Base-by-base conservation (phyloP, 306 rosid species). In the Vachellia collinsii region DNA sequence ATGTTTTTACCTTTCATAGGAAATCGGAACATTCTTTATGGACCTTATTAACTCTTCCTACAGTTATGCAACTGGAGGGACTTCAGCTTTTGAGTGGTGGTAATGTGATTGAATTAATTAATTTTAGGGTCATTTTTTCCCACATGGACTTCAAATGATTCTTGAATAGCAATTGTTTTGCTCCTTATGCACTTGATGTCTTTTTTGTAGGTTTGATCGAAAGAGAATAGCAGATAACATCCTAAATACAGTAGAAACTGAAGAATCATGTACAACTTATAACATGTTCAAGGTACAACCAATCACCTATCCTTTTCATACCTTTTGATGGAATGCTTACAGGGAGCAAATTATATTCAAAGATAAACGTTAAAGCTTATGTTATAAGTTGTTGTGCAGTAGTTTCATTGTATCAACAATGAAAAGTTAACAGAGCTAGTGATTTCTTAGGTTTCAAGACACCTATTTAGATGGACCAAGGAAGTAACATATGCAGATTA, bases 61-160 rank as follows among this genome's bases (percentile, higher is more conserved):
- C 73, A 88, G 87, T 84, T 94, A 91, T 84, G 99, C 99, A 82
- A 94, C 97, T 4, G 99, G 99, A 88, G 99, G 99, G 85, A 88
- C 99, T 75, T 94, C 99, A 41, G 89, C 78, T 77, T 0, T n/a
- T 1, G 97, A 94, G 78, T 86, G 86, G 88, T 94, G 99, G 99
- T 94, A 94, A 41, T n/a, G 29, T 39, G 82, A 76, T 74, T 17
- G 8, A 43, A 38, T 13, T 78, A 74, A 74, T 75, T 81, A 59
- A 59, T 1, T 56, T 44, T 17, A 38, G 41, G 58, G 47, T 77
- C 41, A 13, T 7, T 77, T 54, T 67, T 84, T 42, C 54, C 17
- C 46, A 25, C 20, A 50, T 50, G 51, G 62, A 67, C 59, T 38
- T 71, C 20, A 64, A 76, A 23, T 61, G 16, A 50, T 58, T 3